Base-by-base conservation (phyloP, 495 filamentous ascomycete species). In the Apiosordaria backusii region DNA sequence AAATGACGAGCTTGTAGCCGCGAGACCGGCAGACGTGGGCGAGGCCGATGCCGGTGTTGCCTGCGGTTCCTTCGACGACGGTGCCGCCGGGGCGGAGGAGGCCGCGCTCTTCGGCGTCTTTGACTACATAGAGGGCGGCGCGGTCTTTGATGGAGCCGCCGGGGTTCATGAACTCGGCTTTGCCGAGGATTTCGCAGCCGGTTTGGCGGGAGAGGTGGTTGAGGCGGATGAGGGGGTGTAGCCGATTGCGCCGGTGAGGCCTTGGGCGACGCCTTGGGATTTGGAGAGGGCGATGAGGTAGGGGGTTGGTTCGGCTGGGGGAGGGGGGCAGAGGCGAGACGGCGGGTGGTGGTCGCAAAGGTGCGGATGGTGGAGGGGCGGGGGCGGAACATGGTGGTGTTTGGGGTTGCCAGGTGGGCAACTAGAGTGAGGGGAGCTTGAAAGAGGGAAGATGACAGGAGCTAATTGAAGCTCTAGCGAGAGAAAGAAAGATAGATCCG, bases 161-260 rank as follows among this genome's bases (percentile, higher is more conserved):
- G 13, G 95, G 95, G 82, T 99, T 98, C 83, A 96, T 95, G 80
- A 99, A 99, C 72, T 99, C 95, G 65, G 95, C 95, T 77, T 99
- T 99, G 68, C 96, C 95, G 40, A 97, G 88, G 59, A 99, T 82
- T 68, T 96, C 89, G 83, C 96, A 98, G 58, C 94, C 94, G 19
- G 95, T 98, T 71, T 97, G 85, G 66, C 91, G 88, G 21, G 95
- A 97, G 64, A 99, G 86, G 18, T 80, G 84, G 77, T 97, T 94
- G 52, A 99, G 84, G 3, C 90, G 88, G 78, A 99, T 97, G 29
- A 99, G 83, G 95, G 96, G 0, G 95, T 99, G 79, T 97, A 98
- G 67, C 96, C 95, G 81, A 99, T 97, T 63, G 93, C 94, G 82
- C 90, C 93, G 62, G 91, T 88, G 60, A 99, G 82, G 13, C 95